Evolutionary conservation across 2,329 filamentous ascomycete genomes (phyloP), one percentile per base, ranked within the genome.

Genomic region (Metarhizium album): DNA sequence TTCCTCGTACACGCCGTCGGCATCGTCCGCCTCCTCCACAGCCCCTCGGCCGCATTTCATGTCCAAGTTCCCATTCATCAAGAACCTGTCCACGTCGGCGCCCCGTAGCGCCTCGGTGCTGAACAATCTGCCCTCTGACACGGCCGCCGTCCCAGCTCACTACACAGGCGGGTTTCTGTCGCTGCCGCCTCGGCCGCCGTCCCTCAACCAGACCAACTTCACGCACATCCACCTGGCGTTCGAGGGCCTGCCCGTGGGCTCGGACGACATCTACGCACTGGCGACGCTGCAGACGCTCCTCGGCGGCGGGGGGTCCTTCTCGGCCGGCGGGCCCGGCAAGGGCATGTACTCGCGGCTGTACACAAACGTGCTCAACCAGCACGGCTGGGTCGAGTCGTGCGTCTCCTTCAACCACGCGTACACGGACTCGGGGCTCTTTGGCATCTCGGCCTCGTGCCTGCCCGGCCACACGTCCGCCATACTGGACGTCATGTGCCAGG

Each of bases 341-440:
- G 93, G 93, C 67, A 98, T 98, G 93, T 97, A 97, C 75, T 95
- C 88, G 37, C 86, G 93, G 13, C 80, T 98, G 8, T 98, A 96
- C 75, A 97, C 90, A 56, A 95, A 96, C 66, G 91, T 97, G 0
- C 80, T 98, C 48, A 98, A 98, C 74, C 90, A 97, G 70, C 84
- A 95, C 71, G 89, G 87, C 59, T 98, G 91, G 91, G 89, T 98
- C 24, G 93, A 98, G 71, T 90, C 83, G 54, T 97, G 93, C 71
- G 78, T 95, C 48, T 86, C 91, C 29, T 97, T 97, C 75, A 97
- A 97, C 75, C 90, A 97, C 75, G 88, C 87, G 45, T 98, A 98
- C 76, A 93, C 88, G 0, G 93, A 98, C 68, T 90, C 86, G 6
- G 93, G 93, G 3, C 80, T 98, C 42, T 98, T 98, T 63, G 93